A percentile compares a stretch with the other conserved stretches of the same genome.
These are phyloP conservation scores for Fusarium stilboides DNA, from an alignment of 2,329 filamentous ascomycete genomes.

Conservation along the genomic window DNA sequence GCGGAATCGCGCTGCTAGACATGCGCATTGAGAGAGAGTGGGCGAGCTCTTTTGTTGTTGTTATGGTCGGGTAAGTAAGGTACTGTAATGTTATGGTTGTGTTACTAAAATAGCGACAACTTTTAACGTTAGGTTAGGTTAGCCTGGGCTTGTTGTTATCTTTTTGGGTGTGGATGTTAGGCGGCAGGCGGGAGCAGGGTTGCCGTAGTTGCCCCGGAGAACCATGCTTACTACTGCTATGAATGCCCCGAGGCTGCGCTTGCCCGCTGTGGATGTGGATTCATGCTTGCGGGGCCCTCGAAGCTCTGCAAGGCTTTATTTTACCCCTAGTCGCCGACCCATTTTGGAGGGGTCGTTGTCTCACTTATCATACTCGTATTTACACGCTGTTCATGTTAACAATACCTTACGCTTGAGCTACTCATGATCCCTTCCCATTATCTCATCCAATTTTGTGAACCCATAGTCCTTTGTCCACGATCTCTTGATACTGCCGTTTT, in stretches of 20 bases:
- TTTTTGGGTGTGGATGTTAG: constrained; percentile 39
- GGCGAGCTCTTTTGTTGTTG: constrained; percentile 16
- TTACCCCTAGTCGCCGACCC: not conserved
- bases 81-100: constrained; percentile 39
- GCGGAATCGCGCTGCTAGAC: constrained; percentile 25
- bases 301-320: constrained; percentile 7
- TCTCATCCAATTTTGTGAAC: not conserved
- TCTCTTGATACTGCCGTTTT: constrained; percentile 4
- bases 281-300: constrained; percentile 11
- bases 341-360: constrained; percentile 10
- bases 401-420: not conserved
- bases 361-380: constrained; percentile 12
- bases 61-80: constrained; percentile 12
- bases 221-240: not conserved
- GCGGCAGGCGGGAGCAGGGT: constrained; percentile 30
- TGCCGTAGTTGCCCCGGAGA: constrained; percentile 48
- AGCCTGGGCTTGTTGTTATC: constrained; percentile 19
- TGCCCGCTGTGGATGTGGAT: constrained; percentile 20
- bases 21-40: constrained; percentile 47
- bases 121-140: constrained; percentile 1
- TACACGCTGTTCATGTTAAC: not conserved
- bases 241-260: not conserved
- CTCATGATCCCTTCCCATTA: not conserved
- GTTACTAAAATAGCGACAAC: constrained; percentile 25
- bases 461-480: not conserved